phyloP scores from a whole-genome alignment of 2,329 filamentous ascomycete species.

The Fusarium sp. region DNA sequence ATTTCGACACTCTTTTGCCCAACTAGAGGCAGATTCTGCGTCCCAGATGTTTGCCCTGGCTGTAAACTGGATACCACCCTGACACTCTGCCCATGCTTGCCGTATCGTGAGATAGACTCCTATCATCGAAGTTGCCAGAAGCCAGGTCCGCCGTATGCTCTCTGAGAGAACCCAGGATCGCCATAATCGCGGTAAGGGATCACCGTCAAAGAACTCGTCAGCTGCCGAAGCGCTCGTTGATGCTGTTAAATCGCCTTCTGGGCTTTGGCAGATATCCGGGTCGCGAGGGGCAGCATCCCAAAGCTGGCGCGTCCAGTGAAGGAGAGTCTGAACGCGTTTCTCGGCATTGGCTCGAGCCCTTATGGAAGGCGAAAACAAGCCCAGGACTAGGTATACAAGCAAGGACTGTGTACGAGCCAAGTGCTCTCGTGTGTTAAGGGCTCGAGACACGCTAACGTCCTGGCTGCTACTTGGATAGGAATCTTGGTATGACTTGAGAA shows the following conservation, averaged over 20 bases:
- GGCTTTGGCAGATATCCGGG: background rate
- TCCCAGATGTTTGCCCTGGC: background rate
- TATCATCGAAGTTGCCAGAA: slow-evolving; percentile 11
- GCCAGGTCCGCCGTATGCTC: slow-evolving; percentile 17
- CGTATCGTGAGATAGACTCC: slow-evolving; percentile 13
- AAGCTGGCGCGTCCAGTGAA: slow-evolving; percentile 7
- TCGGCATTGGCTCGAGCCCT: slow-evolving; percentile 15
- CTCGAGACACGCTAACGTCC: background rate
- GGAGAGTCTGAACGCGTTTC: slow-evolving; percentile 3
- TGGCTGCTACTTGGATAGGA: background rate
- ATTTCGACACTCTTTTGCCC: background rate
- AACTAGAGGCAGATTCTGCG: background rate
- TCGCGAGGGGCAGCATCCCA: slow-evolving; percentile 5
- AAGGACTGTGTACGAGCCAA: background rate
- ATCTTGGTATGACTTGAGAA: background rate
- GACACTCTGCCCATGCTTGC: slow-evolving; percentile 3
- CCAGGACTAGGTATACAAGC: slow-evolving; percentile 9
- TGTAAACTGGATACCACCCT: slow-evolving; percentile 10
- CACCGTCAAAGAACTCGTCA: slow-evolving; percentile 14
- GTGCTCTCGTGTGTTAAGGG: background rate
- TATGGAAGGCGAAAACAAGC: slow-evolving; percentile 9
- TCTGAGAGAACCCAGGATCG: slow-evolving; percentile 16
- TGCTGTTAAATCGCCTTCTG: background rate
- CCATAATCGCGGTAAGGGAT: slow-evolving; percentile 14
- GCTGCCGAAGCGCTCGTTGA: background rate